These are phyloP conservation scores for Trypanosoma conorhini DNA, from an alignment of 208 protist genomes.

Conservation along the genomic window DNA sequence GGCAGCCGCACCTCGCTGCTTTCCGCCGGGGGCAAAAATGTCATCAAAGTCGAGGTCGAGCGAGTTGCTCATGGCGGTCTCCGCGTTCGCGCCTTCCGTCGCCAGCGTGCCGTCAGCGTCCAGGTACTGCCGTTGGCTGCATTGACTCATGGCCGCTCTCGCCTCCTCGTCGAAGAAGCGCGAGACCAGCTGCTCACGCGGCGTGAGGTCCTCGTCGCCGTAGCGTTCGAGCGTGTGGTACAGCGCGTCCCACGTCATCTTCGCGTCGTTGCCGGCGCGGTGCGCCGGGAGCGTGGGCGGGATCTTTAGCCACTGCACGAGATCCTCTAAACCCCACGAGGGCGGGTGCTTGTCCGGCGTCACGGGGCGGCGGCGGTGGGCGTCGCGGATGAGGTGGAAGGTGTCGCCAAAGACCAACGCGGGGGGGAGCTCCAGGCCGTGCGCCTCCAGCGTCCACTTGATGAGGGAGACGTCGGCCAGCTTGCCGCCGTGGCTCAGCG, in stretches of 20 bases:
- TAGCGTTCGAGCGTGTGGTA: slow-evolving; percentile 90
- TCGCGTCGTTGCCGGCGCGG: slow-evolving; percentile 85
- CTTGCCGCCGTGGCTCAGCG: slow-evolving; percentile 89
- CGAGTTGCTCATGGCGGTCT: slow-evolving; percentile 19
- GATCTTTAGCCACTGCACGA: slow-evolving; percentile 89
- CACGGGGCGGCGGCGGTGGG: slow-evolving; percentile 83
- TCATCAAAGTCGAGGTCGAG: slow-evolving; percentile 83
- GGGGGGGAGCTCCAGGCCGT: slow-evolving; percentile 53
- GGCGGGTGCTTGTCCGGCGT: slow-evolving; percentile 89
- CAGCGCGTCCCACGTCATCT: slow-evolving; percentile 90
- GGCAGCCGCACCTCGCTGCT: slow-evolving; percentile 5
- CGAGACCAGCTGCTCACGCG: slow-evolving; percentile 84
- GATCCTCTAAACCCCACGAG: slow-evolving; percentile 76
- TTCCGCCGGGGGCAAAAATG: slow-evolving; percentile 49
- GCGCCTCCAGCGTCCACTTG: slow-evolving; percentile 82
- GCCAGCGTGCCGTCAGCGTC: slow-evolving; percentile 13
- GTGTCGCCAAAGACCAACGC: slow-evolving; percentile 87
- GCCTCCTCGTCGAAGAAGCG: slow-evolving; percentile 89
- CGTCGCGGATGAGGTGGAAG: slow-evolving; percentile 86
- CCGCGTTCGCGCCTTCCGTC: slow-evolving; percentile 4
- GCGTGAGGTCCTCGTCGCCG: slow-evolving; percentile 85
- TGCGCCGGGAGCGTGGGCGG: slow-evolving; percentile 71
- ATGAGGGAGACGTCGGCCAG: slow-evolving; percentile 88
- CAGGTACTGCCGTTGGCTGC: not conserved
- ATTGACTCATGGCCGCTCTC: slow-evolving; percentile 54